phyloP scores from a whole-genome alignment of 192 early-diverging fungal genomes.

The Rhizophlyctis rosea region DNA sequence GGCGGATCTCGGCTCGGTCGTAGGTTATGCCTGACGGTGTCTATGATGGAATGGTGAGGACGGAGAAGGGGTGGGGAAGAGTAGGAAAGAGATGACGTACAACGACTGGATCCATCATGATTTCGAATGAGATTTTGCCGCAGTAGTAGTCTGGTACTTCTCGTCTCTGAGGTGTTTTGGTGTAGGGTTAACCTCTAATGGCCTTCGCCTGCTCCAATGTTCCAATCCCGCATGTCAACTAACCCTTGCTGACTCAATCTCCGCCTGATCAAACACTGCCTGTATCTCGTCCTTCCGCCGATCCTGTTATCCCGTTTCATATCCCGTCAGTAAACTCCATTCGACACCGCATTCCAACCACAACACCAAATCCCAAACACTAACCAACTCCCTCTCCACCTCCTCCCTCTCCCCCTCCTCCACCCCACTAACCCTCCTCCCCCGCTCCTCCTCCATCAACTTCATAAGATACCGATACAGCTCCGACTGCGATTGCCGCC shows the following conservation, averaged over 20 bases:
- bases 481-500: constrained; percentile 56
- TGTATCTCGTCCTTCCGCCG: constrained; percentile 35
- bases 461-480: constrained; percentile 56
- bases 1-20: constrained; percentile 68
- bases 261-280: constrained; percentile 44
- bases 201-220: too few species aligned
- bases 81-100: too few species aligned
- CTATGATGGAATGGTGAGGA: too few species aligned
- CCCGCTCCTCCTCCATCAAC: constrained; percentile 59
- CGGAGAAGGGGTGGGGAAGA: constrained; percentile 34
- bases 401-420: too few species aligned
- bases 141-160: constrained; percentile 61
- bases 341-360: too few species aligned
- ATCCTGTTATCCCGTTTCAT: too few species aligned
- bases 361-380: too few species aligned
- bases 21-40: constrained; percentile 63
- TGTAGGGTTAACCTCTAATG: too few species aligned
- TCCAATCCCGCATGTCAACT: too few species aligned
- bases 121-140: constrained; percentile 75
- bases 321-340: too few species aligned
- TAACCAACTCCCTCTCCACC: too few species aligned
- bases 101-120: constrained; percentile 78
- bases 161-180: constrained; percentile 15
- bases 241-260: constrained; percentile 35
- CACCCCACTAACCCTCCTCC: too few species aligned